Evolutionary conservation across 805 yeast species (phyloP).

Genomic region (Yarrowia porcina): DNA sequence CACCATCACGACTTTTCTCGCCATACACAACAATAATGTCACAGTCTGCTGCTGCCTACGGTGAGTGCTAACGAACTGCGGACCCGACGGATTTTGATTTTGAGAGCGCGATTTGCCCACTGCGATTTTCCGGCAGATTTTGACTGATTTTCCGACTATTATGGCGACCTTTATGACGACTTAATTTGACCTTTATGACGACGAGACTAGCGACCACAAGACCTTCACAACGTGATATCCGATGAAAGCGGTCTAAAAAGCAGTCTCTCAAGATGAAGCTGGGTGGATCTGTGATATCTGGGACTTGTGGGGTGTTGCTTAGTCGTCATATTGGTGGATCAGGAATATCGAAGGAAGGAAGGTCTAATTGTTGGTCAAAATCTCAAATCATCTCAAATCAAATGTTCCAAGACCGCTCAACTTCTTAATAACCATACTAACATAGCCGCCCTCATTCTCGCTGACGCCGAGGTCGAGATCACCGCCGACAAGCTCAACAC

Average conservation of each 20-base stretch:
- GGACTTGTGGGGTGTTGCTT: background rate
- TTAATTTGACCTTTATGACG: no score
- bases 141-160: background rate
- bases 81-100: slow-evolving; percentile 8
- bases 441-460: slow-evolving; percentile 90
- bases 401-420: no score
- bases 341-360: background rate
- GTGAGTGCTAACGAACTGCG: slow-evolving; percentile 29
- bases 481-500: slow-evolving; percentile 79
- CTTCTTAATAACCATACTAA: no score
- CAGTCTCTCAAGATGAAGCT: background rate
- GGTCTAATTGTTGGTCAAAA: background rate
- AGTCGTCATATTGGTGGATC: background rate
- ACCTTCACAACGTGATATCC: background rate
- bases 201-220: background rate
- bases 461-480: slow-evolving; percentile 95
- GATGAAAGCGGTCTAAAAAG: background rate
- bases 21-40: slow-evolving; percentile 35
- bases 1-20: slow-evolving; percentile 24
- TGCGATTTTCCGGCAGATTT: background rate
- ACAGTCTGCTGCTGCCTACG: slow-evolving; percentile 85
- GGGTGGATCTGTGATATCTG: background rate
- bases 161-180: no score
- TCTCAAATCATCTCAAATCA: no score
- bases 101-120: background rate